Evolutionary conservation across 805 yeast genomes (phyloP).

Genomic region (Barnettozyma populi): DNA sequence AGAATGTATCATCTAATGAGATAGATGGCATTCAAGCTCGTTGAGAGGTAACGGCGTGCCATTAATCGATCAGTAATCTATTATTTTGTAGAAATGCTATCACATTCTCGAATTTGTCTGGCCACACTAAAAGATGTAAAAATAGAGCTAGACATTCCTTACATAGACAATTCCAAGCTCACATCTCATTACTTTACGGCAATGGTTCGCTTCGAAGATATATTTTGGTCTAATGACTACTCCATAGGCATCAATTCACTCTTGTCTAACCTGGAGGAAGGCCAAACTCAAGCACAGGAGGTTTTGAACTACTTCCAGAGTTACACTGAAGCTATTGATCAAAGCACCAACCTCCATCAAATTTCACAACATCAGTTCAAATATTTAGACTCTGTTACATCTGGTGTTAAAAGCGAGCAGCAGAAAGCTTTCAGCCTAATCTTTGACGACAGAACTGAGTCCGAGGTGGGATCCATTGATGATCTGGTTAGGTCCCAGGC

Average conservation of each 20-base stretch:
- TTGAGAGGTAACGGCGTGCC: not conserved
- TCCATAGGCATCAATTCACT: conserved; percentile 25
- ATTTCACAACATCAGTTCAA: conserved; percentile 7
- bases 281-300: conserved; percentile 14
- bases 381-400: conserved; percentile 3
- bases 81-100: not conserved
- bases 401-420: not conserved
- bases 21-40: too few species aligned
- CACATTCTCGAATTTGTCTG: not conserved
- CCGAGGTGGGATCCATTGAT: conserved; percentile 5
- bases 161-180: too few species aligned
- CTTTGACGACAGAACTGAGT: not conserved
- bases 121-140: not conserved
- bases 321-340: conserved; percentile 17
- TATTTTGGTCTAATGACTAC: conserved; percentile 30
- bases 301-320: conserved; percentile 17
- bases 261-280: conserved; percentile 15
- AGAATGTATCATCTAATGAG: too few species aligned
- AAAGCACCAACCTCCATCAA: conserved; percentile 11
- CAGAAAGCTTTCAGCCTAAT: not conserved
- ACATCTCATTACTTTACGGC: too few species aligned
- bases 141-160: not conserved
- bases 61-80: not conserved
- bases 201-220: conserved; percentile 13
- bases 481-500: conserved; percentile 7